Evolutionary conservation across 495 filamentous ascomycete species (phyloP), one percentile per base, ranked within the genome.

Genomic region (Letharia lupina): DNA sequence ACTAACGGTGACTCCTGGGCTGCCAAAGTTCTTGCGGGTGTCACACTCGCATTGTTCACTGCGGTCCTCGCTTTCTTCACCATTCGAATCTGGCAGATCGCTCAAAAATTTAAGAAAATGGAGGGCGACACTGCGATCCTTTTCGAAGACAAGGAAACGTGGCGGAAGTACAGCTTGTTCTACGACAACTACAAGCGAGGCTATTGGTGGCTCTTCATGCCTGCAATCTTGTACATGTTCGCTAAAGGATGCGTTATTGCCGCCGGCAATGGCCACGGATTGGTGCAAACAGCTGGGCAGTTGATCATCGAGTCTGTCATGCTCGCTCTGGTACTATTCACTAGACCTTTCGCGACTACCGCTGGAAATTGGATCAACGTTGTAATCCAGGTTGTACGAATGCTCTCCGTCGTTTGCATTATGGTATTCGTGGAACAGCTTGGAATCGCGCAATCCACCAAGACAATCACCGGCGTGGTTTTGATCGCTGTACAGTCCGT

Each of bases 151-250:
- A 94, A 92, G 79, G 85, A 89, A 63, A 89, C 88, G 60, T 96
- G 95, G 93, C 81, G 89, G 70, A 95, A 92, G 76, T 98, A 98
- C 81, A 95, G 89, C 71, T 79, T 97, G 44, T 98, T 98, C 80
- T 98, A 98, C 77, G 94, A 98, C 70, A 88, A 87, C 69, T 97
- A 94, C 77, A 91, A 93, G 75, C 89, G 87, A 72, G 86, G 88
- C 69, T 95, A 91, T 77, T 98, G 93, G 93, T 97, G 93, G 92
- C 73, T 97, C 12, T 98, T 98, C 74, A 83, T 98, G 16, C 94
- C 94, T 10, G 81, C 83, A 57, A 96, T 98, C 75, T 60, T 94
- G 63, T 98, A 98, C 80, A 90, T 93, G 81, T 93, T 98, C 71
- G 88, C 85, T 70, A 95, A 91, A 76, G 92, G 92, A 57, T 89